phyloP scores from a whole-genome alignment of 305 asterid species.

The Solanum aculeatissimum region DNA sequence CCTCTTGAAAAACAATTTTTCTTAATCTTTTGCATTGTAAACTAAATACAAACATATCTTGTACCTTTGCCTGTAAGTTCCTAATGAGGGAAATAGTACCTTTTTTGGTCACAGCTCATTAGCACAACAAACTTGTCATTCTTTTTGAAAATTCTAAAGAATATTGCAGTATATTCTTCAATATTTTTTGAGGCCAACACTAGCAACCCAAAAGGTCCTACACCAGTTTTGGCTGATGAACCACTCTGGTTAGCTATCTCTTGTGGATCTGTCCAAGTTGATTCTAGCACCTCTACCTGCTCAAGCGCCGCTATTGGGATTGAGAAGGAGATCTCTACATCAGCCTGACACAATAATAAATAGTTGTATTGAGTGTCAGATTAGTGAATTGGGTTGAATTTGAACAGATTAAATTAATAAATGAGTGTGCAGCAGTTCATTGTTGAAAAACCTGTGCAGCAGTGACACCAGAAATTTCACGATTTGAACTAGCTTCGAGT shows the following conservation, averaged over 20 bases:
- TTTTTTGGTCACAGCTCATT: conserved; percentile 71
- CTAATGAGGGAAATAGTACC: conserved; percentile 7
- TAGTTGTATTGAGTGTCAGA: not conserved
- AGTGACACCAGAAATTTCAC: conserved; percentile 37
- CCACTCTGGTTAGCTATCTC: conserved; percentile 31
- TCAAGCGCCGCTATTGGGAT: conserved; percentile 8
- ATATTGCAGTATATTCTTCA: conserved; percentile 45
- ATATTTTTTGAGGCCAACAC: conserved; percentile 46
- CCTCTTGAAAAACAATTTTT: not conserved
- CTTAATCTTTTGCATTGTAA: not conserved
- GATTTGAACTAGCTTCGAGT: conserved; percentile 18
- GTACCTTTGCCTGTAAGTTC: not conserved
- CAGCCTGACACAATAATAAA: conserved; percentile 23
- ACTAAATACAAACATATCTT: not conserved
- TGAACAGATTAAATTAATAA: not conserved
- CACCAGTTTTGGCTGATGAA: conserved; percentile 19
- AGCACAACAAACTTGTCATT: conserved; percentile 28
- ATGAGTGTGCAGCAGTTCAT: too few relatives aligned
- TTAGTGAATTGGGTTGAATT: not conserved
- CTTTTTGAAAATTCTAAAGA: conserved; percentile 31
- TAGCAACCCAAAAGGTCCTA: conserved; percentile 65
- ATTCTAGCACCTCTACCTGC: conserved; percentile 22
- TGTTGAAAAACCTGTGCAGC: conserved; percentile 39
- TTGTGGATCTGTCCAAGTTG: conserved; percentile 16
- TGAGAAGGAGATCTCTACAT: conserved; percentile 37